Conservation (phyloP, 163 green algal species). For the Scenedesmus sp. region DNA sequence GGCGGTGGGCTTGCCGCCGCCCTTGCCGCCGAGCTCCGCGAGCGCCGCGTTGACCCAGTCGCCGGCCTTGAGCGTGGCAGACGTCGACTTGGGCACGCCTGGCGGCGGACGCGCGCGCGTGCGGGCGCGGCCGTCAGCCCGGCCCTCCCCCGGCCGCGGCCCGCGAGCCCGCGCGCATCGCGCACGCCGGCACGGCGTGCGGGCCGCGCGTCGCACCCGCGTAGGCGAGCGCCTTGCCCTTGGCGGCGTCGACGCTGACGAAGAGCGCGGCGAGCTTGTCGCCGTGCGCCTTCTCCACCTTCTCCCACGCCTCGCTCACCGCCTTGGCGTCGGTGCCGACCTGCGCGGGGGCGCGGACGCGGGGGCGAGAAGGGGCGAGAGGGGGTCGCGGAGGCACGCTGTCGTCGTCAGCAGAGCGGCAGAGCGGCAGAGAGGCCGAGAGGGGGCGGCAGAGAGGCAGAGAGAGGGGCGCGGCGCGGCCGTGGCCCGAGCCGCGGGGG, state of each 20-base stretch:
- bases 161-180: too few species aligned
- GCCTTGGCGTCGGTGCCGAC: slow-evolving; percentile 59
- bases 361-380: too few species aligned
- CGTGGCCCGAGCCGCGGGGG: background rate
- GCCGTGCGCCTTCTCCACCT: slow-evolving; percentile 54
- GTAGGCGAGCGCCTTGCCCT: slow-evolving; percentile 75
- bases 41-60: slow-evolving; percentile 86
- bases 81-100: slow-evolving; percentile 64
- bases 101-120: background rate
- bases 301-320: slow-evolving; percentile 59
- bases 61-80: slow-evolving; percentile 69
- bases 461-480: background rate
- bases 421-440: too few species aligned
- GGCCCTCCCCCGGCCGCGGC: too few species aligned
- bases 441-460: too few species aligned
- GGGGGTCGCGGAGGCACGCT: too few species aligned
- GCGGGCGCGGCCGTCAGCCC: background rate
- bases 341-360: too few species aligned
- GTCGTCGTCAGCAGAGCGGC: too few species aligned
- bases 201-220: slow-evolving; percentile 52
- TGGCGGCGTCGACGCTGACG: slow-evolving; percentile 66
- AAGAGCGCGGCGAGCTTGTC: slow-evolving; percentile 58
- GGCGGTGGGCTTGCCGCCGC: slow-evolving; percentile 90
- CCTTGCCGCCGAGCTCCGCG: slow-evolving; percentile 88
- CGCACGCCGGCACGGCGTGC: too few species aligned